Conservation (phyloP, 202 grass and related monocot species). For the Zoysia matrella region DNA sequence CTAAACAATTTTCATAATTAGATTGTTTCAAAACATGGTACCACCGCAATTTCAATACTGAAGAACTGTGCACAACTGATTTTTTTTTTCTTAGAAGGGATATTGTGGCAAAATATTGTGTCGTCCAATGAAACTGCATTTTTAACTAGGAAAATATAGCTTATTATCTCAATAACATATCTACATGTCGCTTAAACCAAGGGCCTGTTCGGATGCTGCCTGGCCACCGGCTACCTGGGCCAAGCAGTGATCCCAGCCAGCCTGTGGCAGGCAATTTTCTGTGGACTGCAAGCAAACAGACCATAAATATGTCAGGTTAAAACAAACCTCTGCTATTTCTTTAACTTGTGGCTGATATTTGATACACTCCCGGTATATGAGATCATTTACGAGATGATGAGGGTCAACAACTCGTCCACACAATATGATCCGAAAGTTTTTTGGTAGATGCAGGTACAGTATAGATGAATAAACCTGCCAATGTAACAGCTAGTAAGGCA, state of each 20-base stretch:
- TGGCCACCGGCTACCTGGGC: too few species aligned
- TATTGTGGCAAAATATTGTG: slow-evolving; percentile 1
- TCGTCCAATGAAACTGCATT: slow-evolving; percentile 4
- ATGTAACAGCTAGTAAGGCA: slow-evolving; percentile 44
- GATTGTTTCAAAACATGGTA: slow-evolving; percentile 12
- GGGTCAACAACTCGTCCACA: slow-evolving; percentile 72
- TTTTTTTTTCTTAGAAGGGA: neutral
- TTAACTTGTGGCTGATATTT: slow-evolving; percentile 74
- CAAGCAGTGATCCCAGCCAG: too few species aligned
- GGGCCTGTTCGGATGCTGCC: too few species aligned
- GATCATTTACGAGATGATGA: slow-evolving; percentile 59
- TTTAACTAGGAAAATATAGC: slow-evolving; percentile 10
- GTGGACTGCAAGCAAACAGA: too few species aligned
- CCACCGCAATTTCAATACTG: slow-evolving; percentile 5
- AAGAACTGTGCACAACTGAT: neutral
- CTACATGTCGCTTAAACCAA: neutral
- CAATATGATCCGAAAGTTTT: slow-evolving; percentile 69
- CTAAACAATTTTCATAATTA: slow-evolving; percentile 26
- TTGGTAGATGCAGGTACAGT: slow-evolving; percentile 75
- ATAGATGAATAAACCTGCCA: slow-evolving; percentile 85
- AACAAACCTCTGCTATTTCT: slow-evolving; percentile 58
- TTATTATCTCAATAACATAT: slow-evolving; percentile 9
- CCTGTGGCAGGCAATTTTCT: too few species aligned
- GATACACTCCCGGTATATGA: slow-evolving; percentile 69
- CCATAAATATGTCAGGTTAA: neutral